A percentile compares a stretch with the other conserved stretches of the same genome.
These are phyloP conservation scores for Daldinia concentrica DNA, from an alignment of 495 filamentous ascomycete genomes.

Conservation along the genomic window DNA sequence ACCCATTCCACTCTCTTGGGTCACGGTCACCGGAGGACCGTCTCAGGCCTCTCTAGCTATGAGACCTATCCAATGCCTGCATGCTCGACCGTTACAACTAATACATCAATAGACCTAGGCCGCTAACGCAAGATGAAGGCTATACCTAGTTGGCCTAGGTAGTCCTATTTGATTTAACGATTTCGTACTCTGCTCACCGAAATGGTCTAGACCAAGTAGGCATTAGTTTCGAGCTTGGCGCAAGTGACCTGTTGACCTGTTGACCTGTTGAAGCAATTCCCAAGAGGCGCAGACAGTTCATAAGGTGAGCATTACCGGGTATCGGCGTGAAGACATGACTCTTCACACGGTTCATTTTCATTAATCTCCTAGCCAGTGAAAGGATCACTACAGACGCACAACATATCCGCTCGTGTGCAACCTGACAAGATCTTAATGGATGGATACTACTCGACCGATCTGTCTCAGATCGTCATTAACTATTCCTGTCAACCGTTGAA, in stretches of 20 bases:
- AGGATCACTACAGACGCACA: slow-evolving; percentile 22
- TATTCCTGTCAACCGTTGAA: slow-evolving; percentile 7
- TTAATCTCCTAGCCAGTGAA: not conserved
- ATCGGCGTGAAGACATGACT: slow-evolving; percentile 21
- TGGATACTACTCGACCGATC: slow-evolving; percentile 28
- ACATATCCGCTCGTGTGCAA: slow-evolving; percentile 22
- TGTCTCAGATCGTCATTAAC: slow-evolving; percentile 38
- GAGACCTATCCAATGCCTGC: slow-evolving; percentile 2
- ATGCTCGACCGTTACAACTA: not conserved
- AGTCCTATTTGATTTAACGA: not conserved
- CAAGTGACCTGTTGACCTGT: slow-evolving; percentile 10
- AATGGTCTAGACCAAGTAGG: not conserved
- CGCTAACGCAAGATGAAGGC: not conserved
- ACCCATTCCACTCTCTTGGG: slow-evolving; percentile 39
- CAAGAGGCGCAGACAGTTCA: slow-evolving; percentile 30
- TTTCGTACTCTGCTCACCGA: not conserved
- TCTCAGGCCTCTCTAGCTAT: not conserved
- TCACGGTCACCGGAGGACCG: slow-evolving; percentile 23
- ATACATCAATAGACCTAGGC: not conserved
- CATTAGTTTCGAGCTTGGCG: slow-evolving; percentile 16
- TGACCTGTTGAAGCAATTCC: slow-evolving; percentile 22
- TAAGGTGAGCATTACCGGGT: slow-evolving; percentile 15
- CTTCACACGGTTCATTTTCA: slow-evolving; percentile 9
- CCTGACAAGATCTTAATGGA: slow-evolving; percentile 33
- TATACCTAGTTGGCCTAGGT: not conserved